These are phyloP conservation scores for Trichoderma semiorbis DNA, from an alignment of 2,329 filamentous ascomycete genomes.

Conservation along the genomic window DNA sequence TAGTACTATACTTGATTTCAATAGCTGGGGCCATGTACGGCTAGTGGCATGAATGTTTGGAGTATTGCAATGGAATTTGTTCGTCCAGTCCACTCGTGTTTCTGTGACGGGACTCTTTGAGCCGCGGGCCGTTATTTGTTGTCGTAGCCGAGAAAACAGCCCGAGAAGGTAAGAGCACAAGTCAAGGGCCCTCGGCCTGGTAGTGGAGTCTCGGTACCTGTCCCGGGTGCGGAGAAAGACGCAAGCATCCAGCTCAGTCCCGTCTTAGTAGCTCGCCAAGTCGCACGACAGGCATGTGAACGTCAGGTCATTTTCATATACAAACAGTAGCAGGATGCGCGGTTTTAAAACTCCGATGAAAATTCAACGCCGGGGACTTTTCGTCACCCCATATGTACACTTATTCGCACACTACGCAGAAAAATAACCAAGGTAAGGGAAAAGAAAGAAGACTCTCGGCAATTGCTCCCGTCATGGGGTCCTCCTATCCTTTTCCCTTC, in stretches of 20 bases:
- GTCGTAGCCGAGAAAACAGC: background rate
- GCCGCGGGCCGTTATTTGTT: background rate
- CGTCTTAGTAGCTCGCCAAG: background rate
- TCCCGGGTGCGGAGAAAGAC: background rate
- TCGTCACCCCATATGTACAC: constrained; percentile 16
- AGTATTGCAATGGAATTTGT: background rate
- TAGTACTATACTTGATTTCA: background rate
- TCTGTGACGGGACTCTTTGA: background rate
- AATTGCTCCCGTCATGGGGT: background rate
- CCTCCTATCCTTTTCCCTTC: background rate
- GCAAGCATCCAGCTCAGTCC: background rate
- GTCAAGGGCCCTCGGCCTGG: constrained; percentile 4
- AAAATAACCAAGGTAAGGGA: background rate
- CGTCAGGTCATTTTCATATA: background rate
- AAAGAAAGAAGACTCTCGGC: background rate
- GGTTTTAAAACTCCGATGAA: background rate
- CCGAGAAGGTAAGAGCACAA: background rate
- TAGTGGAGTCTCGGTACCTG: background rate
- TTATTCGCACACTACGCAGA: background rate
- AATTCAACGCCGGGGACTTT: constrained; percentile 14
- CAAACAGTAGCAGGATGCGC: background rate
- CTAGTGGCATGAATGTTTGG: background rate
- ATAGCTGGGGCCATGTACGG: background rate
- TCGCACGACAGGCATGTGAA: constrained; percentile 5
- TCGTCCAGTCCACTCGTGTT: background rate